A percentile compares a stretch with the other conserved stretches of the same genome.
Conservation (phyloP, 192 early-diverging fungal genomes). For the Entomortierella chlamydospora region DNA sequence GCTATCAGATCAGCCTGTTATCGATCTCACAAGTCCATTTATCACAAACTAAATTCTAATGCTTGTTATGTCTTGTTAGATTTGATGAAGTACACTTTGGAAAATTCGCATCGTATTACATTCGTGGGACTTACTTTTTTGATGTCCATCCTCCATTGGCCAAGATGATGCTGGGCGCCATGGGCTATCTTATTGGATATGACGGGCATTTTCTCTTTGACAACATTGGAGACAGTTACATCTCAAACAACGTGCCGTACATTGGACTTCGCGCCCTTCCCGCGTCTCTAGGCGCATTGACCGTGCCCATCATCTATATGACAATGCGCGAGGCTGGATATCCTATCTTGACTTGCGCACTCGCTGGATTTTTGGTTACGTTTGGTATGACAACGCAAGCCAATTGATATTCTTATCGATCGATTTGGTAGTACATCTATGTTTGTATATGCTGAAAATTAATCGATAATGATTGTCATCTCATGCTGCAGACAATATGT, state of each 20-base stretch:
- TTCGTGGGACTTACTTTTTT: slow-evolving; percentile 91
- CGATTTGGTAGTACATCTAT: too few relatives aligned
- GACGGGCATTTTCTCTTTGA: slow-evolving; percentile 96
- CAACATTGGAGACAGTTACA: slow-evolving; percentile 93
- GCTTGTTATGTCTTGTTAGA: slow-evolving; percentile 40
- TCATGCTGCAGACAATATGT: slow-evolving; percentile 77
- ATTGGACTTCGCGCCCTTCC: slow-evolving; percentile 84
- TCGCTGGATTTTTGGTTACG: slow-evolving; percentile 83
- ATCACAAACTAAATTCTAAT: not conserved
- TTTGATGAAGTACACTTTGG: slow-evolving; percentile 99
- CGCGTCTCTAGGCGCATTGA: slow-evolving; percentile 81
- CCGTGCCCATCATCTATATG: slow-evolving; percentile 82
- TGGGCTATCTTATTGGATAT: slow-evolving; percentile 89
- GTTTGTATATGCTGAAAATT: too few relatives aligned
- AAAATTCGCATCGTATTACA: slow-evolving; percentile 96
- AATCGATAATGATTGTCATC: not conserved
- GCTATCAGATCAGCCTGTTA: not conserved
- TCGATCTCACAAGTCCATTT: not conserved
- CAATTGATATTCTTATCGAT: too few relatives aligned
- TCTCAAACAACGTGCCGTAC: slow-evolving; percentile 90
- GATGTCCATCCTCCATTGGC: slow-evolving; percentile 98
- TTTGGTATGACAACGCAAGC: slow-evolving; percentile 82
- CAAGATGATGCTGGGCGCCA: slow-evolving; percentile 88
- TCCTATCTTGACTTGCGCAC: slow-evolving; percentile 74
- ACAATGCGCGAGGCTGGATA: slow-evolving; percentile 92